Evolutionary conservation across 352 stramenopile genomes (phyloP).

Genomic region (Phytophthora megakarya): DNA sequence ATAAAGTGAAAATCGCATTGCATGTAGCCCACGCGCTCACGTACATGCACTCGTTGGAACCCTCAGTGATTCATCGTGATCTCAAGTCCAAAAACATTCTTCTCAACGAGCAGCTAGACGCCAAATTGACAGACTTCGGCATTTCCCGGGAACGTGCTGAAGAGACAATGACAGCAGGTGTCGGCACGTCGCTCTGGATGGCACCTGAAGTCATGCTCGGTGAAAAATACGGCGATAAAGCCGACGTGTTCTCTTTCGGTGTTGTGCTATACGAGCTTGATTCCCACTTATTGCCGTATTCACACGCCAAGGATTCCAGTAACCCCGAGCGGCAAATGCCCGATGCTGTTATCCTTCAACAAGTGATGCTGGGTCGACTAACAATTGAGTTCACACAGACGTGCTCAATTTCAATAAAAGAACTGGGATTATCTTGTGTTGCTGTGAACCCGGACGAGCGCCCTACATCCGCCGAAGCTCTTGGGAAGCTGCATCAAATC

Average conservation of each 20-base stretch:
- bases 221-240: constrained; percentile 25
- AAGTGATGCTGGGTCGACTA: constrained; percentile 18
- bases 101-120: constrained; percentile 7
- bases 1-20: constrained; percentile 13
- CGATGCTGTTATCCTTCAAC: constrained; percentile 25
- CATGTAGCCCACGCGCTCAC: constrained; percentile 23
- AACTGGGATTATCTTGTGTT: constrained; percentile 12
- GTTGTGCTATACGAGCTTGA: constrained; percentile 24
- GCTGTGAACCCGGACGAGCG: constrained; percentile 12
- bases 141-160: constrained; percentile 26
- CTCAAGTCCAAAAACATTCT: constrained; percentile 26
- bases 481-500: constrained; percentile 20
- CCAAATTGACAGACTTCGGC: constrained; percentile 25
- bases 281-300: constrained; percentile 16
- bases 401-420: constrained; percentile 15
- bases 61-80: constrained; percentile 16
- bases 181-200: constrained; percentile 22
- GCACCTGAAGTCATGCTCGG: constrained; percentile 21
- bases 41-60: constrained; percentile 21
- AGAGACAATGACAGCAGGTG: constrained; percentile 20
- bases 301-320: constrained; percentile 15
- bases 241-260: constrained; percentile 25
- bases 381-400: constrained; percentile 22
- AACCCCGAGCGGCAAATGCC: constrained; percentile 18
- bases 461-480: constrained; percentile 20